These are phyloP conservation scores for Chytriomyces sp. DNA, from an alignment of 192 early-diverging fungal species.

Conservation along the genomic window DNA sequence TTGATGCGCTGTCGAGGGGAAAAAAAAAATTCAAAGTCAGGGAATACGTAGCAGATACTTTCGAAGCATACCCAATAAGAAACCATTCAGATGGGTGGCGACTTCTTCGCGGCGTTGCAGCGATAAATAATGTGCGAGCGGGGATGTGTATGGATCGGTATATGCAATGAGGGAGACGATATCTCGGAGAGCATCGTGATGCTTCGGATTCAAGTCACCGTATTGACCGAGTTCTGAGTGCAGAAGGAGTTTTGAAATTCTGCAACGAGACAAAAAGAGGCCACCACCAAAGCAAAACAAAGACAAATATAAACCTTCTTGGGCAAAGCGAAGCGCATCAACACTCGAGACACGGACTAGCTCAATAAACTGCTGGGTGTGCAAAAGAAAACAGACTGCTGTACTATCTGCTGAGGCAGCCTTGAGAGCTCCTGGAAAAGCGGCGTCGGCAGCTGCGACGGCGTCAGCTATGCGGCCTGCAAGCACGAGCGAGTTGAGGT, in stretches of 20 bases:
- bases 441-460: constrained; percentile 50
- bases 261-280: too few relatives aligned
- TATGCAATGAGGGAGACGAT: constrained; percentile 68
- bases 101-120: constrained; percentile 63
- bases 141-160: constrained; percentile 61
- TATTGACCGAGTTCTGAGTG: constrained; percentile 51
- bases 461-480: constrained; percentile 46
- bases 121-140: constrained; percentile 55
- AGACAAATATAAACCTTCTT: constrained; percentile 44
- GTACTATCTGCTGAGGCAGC: constrained; percentile 47
- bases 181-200: constrained; percentile 51
- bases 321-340: constrained; percentile 69
- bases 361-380: constrained; percentile 73
- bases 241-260: too few relatives aligned
- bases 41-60: background rate
- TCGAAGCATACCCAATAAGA: constrained; percentile 61
- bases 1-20: constrained; percentile 42
- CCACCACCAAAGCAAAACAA: background rate
- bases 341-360: constrained; percentile 46
- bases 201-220: constrained; percentile 40
- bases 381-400: constrained; percentile 62
- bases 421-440: constrained; percentile 51
- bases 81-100: constrained; percentile 65
- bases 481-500: constrained; percentile 32
- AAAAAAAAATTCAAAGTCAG: constrained; percentile 2